phyloP scores from a whole-genome alignment of 148 eudicot genomes.

The Rhododendron kiyosumense region DNA sequence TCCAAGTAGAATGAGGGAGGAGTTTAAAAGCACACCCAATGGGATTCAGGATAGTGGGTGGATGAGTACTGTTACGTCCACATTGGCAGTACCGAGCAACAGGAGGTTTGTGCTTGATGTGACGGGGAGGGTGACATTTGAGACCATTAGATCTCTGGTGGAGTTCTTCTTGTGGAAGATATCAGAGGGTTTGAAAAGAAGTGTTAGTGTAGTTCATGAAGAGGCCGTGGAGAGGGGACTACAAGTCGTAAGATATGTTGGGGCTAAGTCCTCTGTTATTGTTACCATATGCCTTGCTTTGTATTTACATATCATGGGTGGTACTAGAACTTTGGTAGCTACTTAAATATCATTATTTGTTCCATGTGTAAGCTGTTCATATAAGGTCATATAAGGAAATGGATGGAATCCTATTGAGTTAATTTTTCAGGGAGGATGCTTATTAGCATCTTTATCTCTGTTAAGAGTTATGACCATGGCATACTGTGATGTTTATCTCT shows the following conservation, averaged over 20 bases:
- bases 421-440: not conserved
- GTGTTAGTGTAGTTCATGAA: conserved; percentile 41
- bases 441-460: not conserved
- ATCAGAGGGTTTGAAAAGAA: conserved; percentile 46
- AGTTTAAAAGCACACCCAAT: conserved; percentile 14
- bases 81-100: conserved; percentile 70
- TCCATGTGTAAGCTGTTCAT: not conserved
- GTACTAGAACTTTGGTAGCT: conserved; percentile 43
- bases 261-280: conserved; percentile 55
- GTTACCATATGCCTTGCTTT: conserved; percentile 57
- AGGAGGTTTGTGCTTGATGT: conserved; percentile 63
- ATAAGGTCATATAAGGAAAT: too few species aligned
- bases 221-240: conserved; percentile 57
- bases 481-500: not conserved
- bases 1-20: conserved; percentile 10
- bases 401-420: not conserved
- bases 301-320: conserved; percentile 49
- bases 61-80: conserved; percentile 57
- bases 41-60: conserved; percentile 36
- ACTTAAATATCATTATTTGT: conserved; percentile 21
- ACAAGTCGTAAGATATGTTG: conserved; percentile 52
- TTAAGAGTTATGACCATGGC: not conserved
- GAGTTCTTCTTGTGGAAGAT: conserved; percentile 47
- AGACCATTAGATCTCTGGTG: conserved; percentile 56
- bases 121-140: conserved; percentile 80